phyloP scores from a whole-genome alignment of 768 basidiomycete genomes.

The Boletus reticulatus region DNA sequence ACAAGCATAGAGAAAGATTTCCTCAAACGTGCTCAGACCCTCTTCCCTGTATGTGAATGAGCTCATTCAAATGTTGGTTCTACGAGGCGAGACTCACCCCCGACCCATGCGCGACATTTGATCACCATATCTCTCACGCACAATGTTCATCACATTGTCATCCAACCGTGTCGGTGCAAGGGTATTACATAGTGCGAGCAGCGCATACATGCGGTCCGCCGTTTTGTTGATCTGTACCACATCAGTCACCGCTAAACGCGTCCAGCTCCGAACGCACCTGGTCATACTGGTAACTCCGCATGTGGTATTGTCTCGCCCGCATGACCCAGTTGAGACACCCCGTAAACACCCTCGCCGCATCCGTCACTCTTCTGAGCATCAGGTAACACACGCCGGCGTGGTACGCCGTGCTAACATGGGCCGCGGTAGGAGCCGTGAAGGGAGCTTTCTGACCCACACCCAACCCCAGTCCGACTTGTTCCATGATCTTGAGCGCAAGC shows the following conservation, averaged over 20 bases:
- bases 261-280: constrained; percentile 49
- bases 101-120: constrained; percentile 83
- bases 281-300: constrained; percentile 93
- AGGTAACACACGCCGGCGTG: constrained; percentile 97
- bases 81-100: constrained; percentile 51
- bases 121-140: constrained; percentile 93
- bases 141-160: constrained; percentile 90
- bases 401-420: constrained; percentile 93
- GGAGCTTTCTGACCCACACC: constrained; percentile 91
- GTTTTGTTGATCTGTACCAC: constrained; percentile 84
- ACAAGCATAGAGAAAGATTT: constrained; percentile 88
- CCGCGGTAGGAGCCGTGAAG: constrained; percentile 95
- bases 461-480: constrained; percentile 87
- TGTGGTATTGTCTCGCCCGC: constrained; percentile 96
- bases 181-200: constrained; percentile 91
- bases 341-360: constrained; percentile 92
- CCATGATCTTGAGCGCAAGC: constrained; percentile 92
- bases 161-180: constrained; percentile 91
- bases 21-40: constrained; percentile 47
- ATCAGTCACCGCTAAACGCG: not conserved
- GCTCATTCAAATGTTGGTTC: not conserved
- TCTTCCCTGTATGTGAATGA: constrained; percentile 48
- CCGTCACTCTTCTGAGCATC: constrained; percentile 90
- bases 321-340: constrained; percentile 93
- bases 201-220: constrained; percentile 95